phyloP scores from a whole-genome alignment of 2,329 filamentous ascomycete species.

The Didymosphaeria variabile region DNA sequence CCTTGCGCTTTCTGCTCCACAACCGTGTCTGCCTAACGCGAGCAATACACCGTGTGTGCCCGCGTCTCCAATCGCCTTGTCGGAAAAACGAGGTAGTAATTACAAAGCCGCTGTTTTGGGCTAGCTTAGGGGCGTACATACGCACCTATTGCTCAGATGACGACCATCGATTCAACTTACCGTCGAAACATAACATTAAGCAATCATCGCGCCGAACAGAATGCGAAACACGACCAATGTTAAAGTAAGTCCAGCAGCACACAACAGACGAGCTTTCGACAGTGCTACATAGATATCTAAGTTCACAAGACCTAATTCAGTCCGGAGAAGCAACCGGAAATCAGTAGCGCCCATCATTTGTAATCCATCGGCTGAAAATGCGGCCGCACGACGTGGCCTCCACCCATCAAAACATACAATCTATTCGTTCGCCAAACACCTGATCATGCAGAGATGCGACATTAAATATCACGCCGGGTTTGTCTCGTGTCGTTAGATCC shows the following conservation, averaged over 20 bases:
- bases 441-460: not conserved
- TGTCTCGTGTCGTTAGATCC: not conserved
- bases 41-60: not conserved
- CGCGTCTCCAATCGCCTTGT: not conserved
- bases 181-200: not conserved
- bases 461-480: not conserved
- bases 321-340: not conserved
- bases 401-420: not conserved
- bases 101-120: not conserved
- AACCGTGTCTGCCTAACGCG: not conserved
- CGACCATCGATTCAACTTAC: not conserved
- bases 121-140: not conserved
- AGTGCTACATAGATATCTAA: not conserved
- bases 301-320: not conserved
- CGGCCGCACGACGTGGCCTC: not conserved
- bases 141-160: not conserved
- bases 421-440: conserved; percentile 1
- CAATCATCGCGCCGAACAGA: not conserved
- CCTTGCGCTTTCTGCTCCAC: not conserved
- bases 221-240: not conserved
- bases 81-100: not conserved
- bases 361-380: not conserved
- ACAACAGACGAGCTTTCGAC: too few relatives aligned
- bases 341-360: not conserved
- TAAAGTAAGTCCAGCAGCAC: not conserved